A percentile compares a stretch with the other conserved stretches of the same genome.
Conservation (phyloP, 2,329 filamentous ascomycete species). For the Thermothelomyces thermophilus region DNA sequence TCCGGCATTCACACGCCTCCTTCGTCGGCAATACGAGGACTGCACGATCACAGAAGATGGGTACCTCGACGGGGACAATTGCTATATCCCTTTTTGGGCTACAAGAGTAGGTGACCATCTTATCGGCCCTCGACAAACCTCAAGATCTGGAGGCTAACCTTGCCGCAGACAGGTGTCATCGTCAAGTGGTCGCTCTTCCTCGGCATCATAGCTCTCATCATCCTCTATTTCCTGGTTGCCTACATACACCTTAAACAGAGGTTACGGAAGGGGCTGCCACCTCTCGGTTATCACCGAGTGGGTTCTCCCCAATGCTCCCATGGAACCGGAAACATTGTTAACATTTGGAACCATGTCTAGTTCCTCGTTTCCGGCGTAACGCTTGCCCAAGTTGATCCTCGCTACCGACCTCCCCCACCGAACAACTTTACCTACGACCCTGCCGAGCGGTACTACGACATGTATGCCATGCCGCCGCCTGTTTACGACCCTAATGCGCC, state of each 20-base stretch:
- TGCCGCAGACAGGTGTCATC: conserved; percentile 51
- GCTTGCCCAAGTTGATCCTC: conserved; percentile 42
- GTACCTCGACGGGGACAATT: conserved; percentile 27
- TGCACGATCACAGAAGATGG: conserved; percentile 22
- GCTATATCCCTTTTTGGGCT: conserved; percentile 33
- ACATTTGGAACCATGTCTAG: conserved; percentile 30
- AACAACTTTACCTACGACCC: conserved; percentile 36
- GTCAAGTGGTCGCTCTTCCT: conserved; percentile 68
- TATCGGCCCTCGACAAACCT: neutral
- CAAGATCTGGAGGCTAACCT: neutral
- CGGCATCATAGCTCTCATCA: conserved; percentile 50
- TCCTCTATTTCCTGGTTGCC: conserved; percentile 58
- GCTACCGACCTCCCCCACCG: conserved; percentile 39
- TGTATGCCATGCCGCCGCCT: conserved; percentile 49
- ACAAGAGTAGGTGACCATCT: conserved; percentile 29
- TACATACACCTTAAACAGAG: conserved; percentile 64
- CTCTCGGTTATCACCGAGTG: conserved; percentile 65
- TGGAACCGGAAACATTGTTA: neutral
- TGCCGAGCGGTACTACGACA: conserved; percentile 35
- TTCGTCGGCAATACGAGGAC: conserved; percentile 14
- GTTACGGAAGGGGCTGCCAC: conserved; percentile 57
- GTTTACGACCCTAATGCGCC: conserved; percentile 50
- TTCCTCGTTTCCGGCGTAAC: conserved; percentile 46
- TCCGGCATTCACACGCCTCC: conserved; percentile 7
- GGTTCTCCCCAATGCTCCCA: conserved; percentile 19